Percentiles rank a stretch among this genome's conserved stretches.
Evolutionary conservation across 176 grass and related monocot species (phyloP).

Genomic region (Oryza longistaminata): DNA sequence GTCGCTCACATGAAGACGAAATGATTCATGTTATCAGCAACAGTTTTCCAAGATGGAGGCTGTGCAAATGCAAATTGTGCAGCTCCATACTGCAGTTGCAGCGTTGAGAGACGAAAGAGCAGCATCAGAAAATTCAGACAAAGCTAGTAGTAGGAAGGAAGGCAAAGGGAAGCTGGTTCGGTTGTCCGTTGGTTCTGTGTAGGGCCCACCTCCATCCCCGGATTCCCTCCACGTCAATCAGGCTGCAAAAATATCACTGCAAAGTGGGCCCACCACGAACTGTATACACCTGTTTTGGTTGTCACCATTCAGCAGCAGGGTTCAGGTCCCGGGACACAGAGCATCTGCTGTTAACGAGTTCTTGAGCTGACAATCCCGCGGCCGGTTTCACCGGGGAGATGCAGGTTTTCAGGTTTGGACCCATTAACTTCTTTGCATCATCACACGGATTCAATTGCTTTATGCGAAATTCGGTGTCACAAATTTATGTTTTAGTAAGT

Average conservation of each 20-base stretch:
- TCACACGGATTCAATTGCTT: not conserved
- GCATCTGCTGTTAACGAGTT: not conserved
- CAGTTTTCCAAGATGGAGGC: not conserved
- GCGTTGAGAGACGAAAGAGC: not conserved
- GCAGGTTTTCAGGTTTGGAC: not conserved
- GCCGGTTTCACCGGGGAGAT: not conserved
- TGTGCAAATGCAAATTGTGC: not conserved
- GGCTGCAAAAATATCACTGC: constrained; percentile 17
- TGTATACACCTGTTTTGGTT: not conserved
- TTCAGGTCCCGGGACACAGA: not conserved
- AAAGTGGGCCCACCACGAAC: not conserved
- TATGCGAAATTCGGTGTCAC: not conserved
- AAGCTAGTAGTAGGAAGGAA: not conserved
- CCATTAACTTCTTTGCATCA: not conserved
- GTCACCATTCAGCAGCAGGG: not conserved
- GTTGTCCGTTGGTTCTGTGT: not conserved
- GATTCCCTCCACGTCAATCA: constrained; percentile 20
- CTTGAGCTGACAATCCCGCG: not conserved
- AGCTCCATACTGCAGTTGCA: no score
- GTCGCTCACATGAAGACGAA: not conserved
- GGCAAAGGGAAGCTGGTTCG: not conserved
- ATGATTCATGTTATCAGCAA: not conserved
- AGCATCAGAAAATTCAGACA: not conserved
- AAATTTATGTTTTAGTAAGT: not conserved
- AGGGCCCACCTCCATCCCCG: not conserved